Evolutionary conservation across 2,329 filamentous ascomycete species (phyloP), one percentile per base, ranked within the genome.

Genomic region (Aspergillus fructus): DNA sequence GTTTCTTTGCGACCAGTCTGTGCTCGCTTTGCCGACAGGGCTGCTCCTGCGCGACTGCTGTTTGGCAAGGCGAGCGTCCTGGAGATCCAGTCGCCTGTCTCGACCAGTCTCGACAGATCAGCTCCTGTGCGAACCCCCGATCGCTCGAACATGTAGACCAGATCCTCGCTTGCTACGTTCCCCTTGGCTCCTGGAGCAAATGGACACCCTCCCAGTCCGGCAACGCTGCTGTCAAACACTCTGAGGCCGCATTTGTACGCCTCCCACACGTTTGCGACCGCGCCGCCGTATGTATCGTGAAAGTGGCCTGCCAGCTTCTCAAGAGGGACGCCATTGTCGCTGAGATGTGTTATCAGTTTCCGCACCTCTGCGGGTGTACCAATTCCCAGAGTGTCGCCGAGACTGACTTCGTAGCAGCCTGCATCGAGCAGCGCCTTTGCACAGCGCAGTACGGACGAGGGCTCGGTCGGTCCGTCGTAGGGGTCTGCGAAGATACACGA

Each of bases 381-480:
- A 83, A 96, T 92, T 17, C 93, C 93, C 0, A 92, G 93, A 0
- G 93, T 97, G 69, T 96, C 93, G 6, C 91, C 92, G 0, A 96
- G 83, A 1, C 89, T 90, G 64, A 97, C 92, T 79, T 96, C 91
- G 69, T 96, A 91, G 19, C 91, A 93, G 17, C 93, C 93, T 80
- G 93, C 90, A 68, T 93, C 89, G 1, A 96, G 80, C 49, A 96
- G 76, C 68, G 80, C 86, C 59, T 79, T 78, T 68, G 58, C 83
- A 61, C 55, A 80, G 69, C 23, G 79, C 72, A 85, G 79, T 11
- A 77, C 77, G 48, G 81, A 78, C 0, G 79, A 74, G 46, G 79
- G 76, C 0, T 80, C 73, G 21, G 83, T 78, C 1, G 81, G 81
- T 1, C 83, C 83, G 64, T 84, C 81, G 61, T 81, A 78, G 2